phyloP scores from a whole-genome alignment of 192 early-diverging fungal species.

The Coemansia erecta region DNA sequence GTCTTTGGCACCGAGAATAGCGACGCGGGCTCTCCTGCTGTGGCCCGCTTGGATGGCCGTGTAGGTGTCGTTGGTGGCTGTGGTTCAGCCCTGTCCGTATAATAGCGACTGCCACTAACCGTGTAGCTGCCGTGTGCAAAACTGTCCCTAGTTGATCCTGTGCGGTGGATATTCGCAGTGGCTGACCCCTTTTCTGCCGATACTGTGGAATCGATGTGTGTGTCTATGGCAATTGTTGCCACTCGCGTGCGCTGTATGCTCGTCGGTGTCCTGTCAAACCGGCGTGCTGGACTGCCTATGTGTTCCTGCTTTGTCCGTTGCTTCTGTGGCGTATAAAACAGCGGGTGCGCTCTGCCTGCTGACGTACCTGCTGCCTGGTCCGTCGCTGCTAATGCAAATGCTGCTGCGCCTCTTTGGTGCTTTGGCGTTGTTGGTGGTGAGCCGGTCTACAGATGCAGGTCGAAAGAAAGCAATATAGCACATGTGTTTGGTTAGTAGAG shows the following conservation, averaged over 20 bases:
- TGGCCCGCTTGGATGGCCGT: background rate
- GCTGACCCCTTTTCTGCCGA: background rate
- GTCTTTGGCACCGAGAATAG: constrained; percentile 1
- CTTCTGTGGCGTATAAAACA: constrained; percentile 1
- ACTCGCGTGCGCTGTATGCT: constrained; percentile 16
- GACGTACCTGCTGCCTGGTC: too few relatives aligned
- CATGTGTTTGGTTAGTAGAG: background rate
- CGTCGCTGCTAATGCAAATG: too few relatives aligned
- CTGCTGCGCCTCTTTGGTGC: constrained; percentile 9
- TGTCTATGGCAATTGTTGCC: constrained; percentile 6
- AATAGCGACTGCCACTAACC: background rate
- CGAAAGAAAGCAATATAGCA: background rate
- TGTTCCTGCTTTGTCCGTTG: constrained; percentile 6
- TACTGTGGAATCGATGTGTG: background rate
- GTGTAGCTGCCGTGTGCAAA: background rate
- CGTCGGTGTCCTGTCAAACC: constrained; percentile 41
- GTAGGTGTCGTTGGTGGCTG: constrained; percentile 15
- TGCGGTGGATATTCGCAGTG: background rate
- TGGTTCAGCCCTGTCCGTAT: background rate
- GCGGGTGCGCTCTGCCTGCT: too few relatives aligned
- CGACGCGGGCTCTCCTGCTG: background rate
- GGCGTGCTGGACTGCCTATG: constrained; percentile 17
- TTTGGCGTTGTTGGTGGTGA: constrained; percentile 3
- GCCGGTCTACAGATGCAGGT: background rate
- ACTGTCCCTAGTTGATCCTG: constrained; percentile 2